These are phyloP conservation scores for Aspergillus campestris DNA, from an alignment of 495 filamentous ascomycete genomes.

Conservation along the genomic window DNA sequence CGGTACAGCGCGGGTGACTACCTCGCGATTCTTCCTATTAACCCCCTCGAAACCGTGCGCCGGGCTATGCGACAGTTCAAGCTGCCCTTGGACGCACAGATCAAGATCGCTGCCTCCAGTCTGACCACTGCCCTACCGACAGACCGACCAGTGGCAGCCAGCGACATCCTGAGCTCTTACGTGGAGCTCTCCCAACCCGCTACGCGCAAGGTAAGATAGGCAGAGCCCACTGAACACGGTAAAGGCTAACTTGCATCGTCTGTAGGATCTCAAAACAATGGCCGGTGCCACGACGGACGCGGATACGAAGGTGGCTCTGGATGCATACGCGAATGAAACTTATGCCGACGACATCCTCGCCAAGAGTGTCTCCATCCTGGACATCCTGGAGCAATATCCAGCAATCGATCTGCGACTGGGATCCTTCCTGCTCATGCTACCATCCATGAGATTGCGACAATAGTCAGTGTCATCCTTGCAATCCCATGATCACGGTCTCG, in stretches of 20 bases:
- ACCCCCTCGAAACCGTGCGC: not conserved
- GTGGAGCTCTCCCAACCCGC: too few species aligned
- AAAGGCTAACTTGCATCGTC: too few species aligned
- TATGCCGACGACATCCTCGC: not conserved
- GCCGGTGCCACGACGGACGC: too few species aligned
- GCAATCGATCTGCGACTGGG: conserved; percentile 53
- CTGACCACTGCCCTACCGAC: not conserved
- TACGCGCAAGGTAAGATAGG: too few species aligned
- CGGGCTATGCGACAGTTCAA: conserved; percentile 5
- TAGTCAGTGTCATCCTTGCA: conserved; percentile 24
- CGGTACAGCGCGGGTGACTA: conserved; percentile 9
- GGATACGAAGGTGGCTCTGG: not conserved
- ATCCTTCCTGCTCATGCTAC: conserved; percentile 29
- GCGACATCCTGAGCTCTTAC: too few species aligned
- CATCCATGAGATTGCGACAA: conserved; percentile 55
- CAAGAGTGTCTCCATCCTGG: conserved; percentile 1
- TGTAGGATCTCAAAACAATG: too few species aligned
- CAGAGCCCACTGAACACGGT: too few species aligned
- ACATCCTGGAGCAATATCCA: conserved; percentile 5
- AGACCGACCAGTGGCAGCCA: not conserved
- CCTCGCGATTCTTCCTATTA: conserved; percentile 2
- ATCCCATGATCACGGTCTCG: too few species aligned
- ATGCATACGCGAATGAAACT: not conserved
- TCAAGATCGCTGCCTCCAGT: not conserved
- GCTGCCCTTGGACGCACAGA: conserved; percentile 1